phyloP scores from a whole-genome alignment of 352 stramenopile genomes.

The Phytophthora foliorum region DNA sequence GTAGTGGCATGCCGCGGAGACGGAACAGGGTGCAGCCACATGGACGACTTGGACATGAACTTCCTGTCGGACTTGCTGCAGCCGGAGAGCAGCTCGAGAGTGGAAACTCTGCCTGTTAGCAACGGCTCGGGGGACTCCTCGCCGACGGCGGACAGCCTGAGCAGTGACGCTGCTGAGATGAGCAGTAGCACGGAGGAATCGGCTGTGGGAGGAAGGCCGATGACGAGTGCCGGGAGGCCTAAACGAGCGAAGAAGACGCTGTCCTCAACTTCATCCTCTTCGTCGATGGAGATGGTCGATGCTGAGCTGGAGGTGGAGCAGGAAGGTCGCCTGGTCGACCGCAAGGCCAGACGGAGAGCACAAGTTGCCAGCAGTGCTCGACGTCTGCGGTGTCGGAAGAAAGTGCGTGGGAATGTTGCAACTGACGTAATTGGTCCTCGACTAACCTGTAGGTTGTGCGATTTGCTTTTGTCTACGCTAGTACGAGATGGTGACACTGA shows the following conservation, averaged over 20 bases:
- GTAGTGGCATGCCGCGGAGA: background rate
- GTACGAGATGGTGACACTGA: constrained; percentile 49
- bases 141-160: background rate
- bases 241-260: constrained; percentile 20
- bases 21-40: background rate
- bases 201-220: background rate
- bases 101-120: constrained; percentile 1
- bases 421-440: background rate
- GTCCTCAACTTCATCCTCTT: constrained; percentile 7
- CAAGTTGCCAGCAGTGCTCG: constrained; percentile 61
- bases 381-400: constrained; percentile 58
- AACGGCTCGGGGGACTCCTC: constrained; percentile 10
- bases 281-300: constrained; percentile 16
- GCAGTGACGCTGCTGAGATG: constrained; percentile 12
- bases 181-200: constrained; percentile 16
- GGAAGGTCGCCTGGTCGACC: constrained; percentile 24
- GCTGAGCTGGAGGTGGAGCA: constrained; percentile 22
- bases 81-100: background rate
- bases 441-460: background rate
- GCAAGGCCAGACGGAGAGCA: constrained; percentile 49
- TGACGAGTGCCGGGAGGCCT: background rate
- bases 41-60: constrained; percentile 37
- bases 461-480: background rate
- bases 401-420: constrained; percentile 26
- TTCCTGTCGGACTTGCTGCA: constrained; percentile 41